These are phyloP conservation scores for Allodekkera sacchari DNA, from an alignment of 805 yeast species.

Conservation along the genomic window DNA sequence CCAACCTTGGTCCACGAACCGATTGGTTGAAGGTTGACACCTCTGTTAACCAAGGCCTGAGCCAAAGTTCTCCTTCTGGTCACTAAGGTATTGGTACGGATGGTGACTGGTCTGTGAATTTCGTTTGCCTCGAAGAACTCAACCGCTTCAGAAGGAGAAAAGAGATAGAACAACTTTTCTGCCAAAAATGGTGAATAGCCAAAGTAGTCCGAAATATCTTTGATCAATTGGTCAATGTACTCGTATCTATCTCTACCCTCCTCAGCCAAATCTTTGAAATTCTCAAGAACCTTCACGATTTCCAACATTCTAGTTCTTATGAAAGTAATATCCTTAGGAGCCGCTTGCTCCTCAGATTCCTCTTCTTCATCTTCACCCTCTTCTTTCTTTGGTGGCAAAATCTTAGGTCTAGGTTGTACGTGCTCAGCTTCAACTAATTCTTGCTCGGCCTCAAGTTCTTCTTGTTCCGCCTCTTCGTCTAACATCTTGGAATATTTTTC, in stretches of 20 bases:
- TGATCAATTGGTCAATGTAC: constrained; percentile 66
- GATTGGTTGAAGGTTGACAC: constrained; percentile 94
- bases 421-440: constrained; percentile 52
- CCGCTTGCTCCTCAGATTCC: constrained; percentile 26
- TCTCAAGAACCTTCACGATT: constrained; percentile 87
- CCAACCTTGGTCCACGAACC: constrained; percentile 99
- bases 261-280: constrained; percentile 74
- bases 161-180: constrained; percentile 84
- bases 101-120: constrained; percentile 91
- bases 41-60: constrained; percentile 89
- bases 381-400: constrained; percentile 65
- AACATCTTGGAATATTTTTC: constrained; percentile 64
- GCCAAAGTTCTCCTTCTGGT: constrained; percentile 95
- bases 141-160: constrained; percentile 92
- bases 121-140: constrained; percentile 99
- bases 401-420: constrained; percentile 64
- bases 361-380: constrained; percentile 44
- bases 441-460: constrained; percentile 53
- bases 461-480: constrained; percentile 51
- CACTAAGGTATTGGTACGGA: constrained; percentile 93
- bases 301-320: constrained; percentile 93
- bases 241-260: constrained; percentile 83
- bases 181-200: constrained; percentile 91
- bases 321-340: constrained; percentile 58
- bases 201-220: constrained; percentile 86